Evolutionary conservation across 176 grass and related monocot species (phyloP).

Genomic region (Guadua angustifolia): DNA sequence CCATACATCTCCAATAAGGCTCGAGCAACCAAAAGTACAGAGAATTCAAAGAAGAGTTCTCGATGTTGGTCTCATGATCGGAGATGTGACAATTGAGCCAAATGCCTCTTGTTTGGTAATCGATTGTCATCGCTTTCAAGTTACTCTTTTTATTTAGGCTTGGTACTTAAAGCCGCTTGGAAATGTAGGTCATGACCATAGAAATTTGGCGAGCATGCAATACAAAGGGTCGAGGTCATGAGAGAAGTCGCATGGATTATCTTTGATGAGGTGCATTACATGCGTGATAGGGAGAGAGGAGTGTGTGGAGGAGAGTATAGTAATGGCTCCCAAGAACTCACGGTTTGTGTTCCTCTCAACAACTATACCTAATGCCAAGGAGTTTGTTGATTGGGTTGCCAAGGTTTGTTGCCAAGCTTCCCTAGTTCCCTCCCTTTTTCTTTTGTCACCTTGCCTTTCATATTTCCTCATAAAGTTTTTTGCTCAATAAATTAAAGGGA

Average conservation of each 20-base stretch:
- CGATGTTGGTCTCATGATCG: conserved; percentile 93
- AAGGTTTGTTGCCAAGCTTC: conserved; percentile 58
- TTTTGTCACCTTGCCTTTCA: neutral
- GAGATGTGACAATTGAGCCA: conserved; percentile 89
- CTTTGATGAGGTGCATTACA: conserved; percentile 98
- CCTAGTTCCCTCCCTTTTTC: neutral
- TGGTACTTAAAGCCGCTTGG: neutral
- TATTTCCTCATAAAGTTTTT: neutral
- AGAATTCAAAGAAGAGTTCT: conserved; percentile 93
- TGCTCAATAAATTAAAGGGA: neutral
- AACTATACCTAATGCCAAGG: conserved; percentile 91
- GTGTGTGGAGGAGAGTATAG: conserved; percentile 99
- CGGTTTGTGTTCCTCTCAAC: conserved; percentile 93
- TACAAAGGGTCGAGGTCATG: conserved; percentile 95
- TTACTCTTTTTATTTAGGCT: neutral
- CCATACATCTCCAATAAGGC: conserved; percentile 97
- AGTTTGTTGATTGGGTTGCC: conserved; percentile 97
- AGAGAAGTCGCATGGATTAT: conserved; percentile 93
- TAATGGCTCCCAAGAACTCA: conserved; percentile 96
- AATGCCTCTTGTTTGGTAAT: conserved; percentile 90
- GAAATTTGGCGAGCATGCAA: conserved; percentile 99
- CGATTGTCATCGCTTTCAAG: neutral
- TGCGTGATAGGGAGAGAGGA: conserved; percentile 95
- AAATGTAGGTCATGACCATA: conserved; percentile 86
- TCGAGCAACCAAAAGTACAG: conserved; percentile 94